These are phyloP conservation scores for Monosporozyma unispora DNA, from an alignment of 805 yeast genomes.

Conservation along the genomic window DNA sequence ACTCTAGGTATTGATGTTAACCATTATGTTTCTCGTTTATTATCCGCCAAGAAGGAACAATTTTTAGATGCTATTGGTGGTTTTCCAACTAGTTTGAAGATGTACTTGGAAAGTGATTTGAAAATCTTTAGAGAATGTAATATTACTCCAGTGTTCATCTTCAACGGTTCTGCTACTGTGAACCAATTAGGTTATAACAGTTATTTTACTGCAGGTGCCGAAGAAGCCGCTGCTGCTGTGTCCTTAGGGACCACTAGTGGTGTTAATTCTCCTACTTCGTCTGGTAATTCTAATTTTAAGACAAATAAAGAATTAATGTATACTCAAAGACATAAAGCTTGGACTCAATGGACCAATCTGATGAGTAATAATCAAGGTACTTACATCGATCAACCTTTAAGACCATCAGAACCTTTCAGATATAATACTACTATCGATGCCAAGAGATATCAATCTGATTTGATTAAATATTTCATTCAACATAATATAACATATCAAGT, in stretches of 20 bases:
- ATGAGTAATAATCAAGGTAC: conserved; percentile 27
- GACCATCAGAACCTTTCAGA: conserved; percentile 42
- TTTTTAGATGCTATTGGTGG: conserved; percentile 75
- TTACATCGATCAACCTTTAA: conserved; percentile 29
- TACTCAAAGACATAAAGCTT: conserved; percentile 38
- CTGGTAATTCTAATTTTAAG: conserved; percentile 7
- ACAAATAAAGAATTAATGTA: conserved; percentile 28
- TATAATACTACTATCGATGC: conserved; percentile 40
- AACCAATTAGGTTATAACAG: conserved; percentile 28
- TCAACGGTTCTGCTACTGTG: conserved; percentile 51
- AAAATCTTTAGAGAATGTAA: conserved; percentile 48
- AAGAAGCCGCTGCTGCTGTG: conserved; percentile 16
- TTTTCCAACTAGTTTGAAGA: conserved; percentile 53
- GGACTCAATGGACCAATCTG: conserved; percentile 36
- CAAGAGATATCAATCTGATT: conserved; percentile 42
- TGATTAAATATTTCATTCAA: conserved; percentile 48
- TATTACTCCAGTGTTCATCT: conserved; percentile 72
- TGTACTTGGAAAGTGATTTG: conserved; percentile 53
- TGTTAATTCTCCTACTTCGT: neutral
- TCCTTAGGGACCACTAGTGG: neutral
- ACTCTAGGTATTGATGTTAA: conserved; percentile 78
- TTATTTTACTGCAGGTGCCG: conserved; percentile 18
- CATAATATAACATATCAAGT: conserved; percentile 56
- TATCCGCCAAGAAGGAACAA: conserved; percentile 57
- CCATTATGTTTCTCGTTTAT: conserved; percentile 59